These are phyloP conservation scores for Casuarina cunninghamiana DNA, from an alignment of 306 rosid species.

Conservation along the genomic window DNA sequence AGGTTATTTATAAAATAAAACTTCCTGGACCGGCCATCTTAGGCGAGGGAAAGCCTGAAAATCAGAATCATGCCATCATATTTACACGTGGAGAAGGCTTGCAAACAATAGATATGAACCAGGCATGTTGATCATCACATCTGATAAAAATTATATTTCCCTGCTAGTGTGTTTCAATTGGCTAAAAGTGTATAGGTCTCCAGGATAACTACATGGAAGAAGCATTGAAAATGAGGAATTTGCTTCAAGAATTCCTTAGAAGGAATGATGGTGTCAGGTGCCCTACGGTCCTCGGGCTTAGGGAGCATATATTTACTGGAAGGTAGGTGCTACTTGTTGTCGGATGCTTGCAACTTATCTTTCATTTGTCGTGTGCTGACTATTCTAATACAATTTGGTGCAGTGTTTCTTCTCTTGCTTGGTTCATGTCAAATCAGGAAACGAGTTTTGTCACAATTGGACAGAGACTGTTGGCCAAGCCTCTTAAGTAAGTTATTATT, in stretches of 20 bases:
- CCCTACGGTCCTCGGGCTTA: conserved; percentile 92
- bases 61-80: conserved; percentile 96
- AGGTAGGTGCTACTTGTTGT: conserved; percentile 43
- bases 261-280: conserved; percentile 86
- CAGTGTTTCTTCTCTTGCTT: conserved; percentile 99
- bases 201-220: conserved; percentile 99
- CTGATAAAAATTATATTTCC: conserved; percentile 3
- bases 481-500: conserved; percentile 67
- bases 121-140: conserved; percentile 48
- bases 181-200: conserved; percentile 20
- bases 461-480: conserved; percentile 94
- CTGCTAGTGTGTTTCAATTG: conserved; percentile 14
- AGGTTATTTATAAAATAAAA: conserved; percentile 90
- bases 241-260: conserved; percentile 86
- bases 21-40: conserved; percentile 95
- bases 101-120: conserved; percentile 98
- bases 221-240: conserved; percentile 95
- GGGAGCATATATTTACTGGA: conserved; percentile 99
- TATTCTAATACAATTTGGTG: conserved; percentile 35
- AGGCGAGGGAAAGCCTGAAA: conserved; percentile 99
- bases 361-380: conserved; percentile 19
- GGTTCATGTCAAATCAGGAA: conserved; percentile 99
- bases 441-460: conserved; percentile 98
- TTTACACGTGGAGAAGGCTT: conserved; percentile 96
- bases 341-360: not conserved